These are phyloP conservation scores for Microstegium vimineum DNA, from an alignment of 176 grass and related monocot genomes.

Conservation along the genomic window DNA sequence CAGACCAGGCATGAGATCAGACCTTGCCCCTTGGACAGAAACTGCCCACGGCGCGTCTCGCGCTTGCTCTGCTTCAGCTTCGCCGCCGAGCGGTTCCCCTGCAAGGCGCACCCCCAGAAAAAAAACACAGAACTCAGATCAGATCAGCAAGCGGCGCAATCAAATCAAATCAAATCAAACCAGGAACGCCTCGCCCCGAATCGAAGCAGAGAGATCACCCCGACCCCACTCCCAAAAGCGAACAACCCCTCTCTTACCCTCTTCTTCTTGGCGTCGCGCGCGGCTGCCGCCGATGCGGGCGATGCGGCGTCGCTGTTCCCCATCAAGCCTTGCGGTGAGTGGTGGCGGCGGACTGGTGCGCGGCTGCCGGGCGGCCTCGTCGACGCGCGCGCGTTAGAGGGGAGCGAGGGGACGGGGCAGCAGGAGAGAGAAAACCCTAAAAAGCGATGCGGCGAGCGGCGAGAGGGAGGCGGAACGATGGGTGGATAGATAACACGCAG, in stretches of 20 bases:
- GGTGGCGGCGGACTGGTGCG: neutral
- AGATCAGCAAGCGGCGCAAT: constrained; percentile 28
- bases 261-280: constrained; percentile 82
- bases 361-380: neutral
- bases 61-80: constrained; percentile 98
- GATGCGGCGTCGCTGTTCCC: constrained; percentile 48
- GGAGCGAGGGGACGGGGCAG: neutral
- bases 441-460: constrained; percentile 31
- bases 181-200: neutral
- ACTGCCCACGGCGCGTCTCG: constrained; percentile 96
- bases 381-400: neutral
- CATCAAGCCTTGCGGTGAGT: constrained; percentile 30
- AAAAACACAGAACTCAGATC: neutral
- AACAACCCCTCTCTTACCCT: constrained; percentile 32
- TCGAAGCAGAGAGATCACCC: constrained; percentile 26
- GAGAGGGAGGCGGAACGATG: neutral
- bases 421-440: constrained; percentile 42
- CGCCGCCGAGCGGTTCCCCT: constrained; percentile 80
- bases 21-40: constrained; percentile 98
- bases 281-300: constrained; percentile 24
- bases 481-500: constrained; percentile 31
- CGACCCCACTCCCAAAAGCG: neutral
- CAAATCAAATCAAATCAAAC: neutral
- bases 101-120: neutral
- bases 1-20: constrained; percentile 10